phyloP scores from a whole-genome alignment of 2,329 filamentous ascomycete species.

The Colletotrichum filicis region DNA sequence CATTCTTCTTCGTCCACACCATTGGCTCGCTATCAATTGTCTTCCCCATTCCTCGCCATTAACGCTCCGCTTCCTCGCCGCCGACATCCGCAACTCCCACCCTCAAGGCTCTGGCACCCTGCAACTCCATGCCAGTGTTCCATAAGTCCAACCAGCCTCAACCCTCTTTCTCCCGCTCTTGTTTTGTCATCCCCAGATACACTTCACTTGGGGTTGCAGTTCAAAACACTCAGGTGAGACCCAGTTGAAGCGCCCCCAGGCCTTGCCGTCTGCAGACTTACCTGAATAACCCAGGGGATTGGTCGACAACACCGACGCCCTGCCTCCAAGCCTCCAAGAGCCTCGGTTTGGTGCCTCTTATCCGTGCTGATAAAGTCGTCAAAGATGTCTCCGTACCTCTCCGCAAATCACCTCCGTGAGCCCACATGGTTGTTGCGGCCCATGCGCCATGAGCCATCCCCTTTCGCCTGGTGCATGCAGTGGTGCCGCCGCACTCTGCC shows the following conservation, averaged over 20 bases:
- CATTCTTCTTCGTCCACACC: constrained; percentile 3
- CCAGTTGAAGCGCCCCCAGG: neutral
- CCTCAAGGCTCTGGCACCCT: neutral
- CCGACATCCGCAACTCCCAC: constrained; percentile 4
- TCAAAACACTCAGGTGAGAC: neutral
- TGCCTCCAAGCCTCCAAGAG: neutral
- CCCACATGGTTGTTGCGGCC: neutral
- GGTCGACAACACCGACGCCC: neutral
- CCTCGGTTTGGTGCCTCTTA: neutral
- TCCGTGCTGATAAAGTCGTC: neutral
- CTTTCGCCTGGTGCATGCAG: neutral
- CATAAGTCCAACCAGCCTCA: neutral
- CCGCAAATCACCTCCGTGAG: neutral
- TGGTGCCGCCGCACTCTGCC: constrained; percentile 1
- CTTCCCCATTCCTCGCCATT: neutral
- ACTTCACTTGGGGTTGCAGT: neutral
- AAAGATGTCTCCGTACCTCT: neutral
- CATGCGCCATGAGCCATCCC: neutral
- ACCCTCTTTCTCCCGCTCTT: neutral
- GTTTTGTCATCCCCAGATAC: neutral
- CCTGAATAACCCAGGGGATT: neutral
- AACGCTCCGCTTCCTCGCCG: neutral
- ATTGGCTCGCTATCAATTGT: neutral
- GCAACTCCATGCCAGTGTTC: neutral
- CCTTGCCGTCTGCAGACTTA: neutral